Percentiles rank a stretch among this genome's conserved stretches.
These are phyloP conservation scores for Candida berthetii DNA, from an alignment of 805 yeast genomes.

Conservation along the genomic window DNA sequence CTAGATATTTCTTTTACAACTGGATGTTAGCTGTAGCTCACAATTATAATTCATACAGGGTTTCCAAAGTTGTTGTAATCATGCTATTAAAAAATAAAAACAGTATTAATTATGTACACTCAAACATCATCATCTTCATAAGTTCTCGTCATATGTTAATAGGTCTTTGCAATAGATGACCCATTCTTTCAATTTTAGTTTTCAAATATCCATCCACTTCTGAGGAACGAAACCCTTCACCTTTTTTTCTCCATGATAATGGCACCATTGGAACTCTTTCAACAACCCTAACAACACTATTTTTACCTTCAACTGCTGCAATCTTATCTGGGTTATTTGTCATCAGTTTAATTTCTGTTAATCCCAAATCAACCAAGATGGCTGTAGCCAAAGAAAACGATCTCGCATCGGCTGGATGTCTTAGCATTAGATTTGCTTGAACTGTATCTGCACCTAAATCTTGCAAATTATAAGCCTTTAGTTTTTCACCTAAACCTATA, in stretches of 20 bases:
- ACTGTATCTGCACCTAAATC: constrained; percentile 99
- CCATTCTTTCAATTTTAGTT: constrained; percentile 96
- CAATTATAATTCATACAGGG: no score
- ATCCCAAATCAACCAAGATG: constrained; percentile 77
- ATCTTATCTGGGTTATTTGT: constrained; percentile 97
- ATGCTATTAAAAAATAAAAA: no score
- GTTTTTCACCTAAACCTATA: constrained; percentile 95
- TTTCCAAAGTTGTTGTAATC: no score
- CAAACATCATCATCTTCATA: background rate
- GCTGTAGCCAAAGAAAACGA: constrained; percentile 93
- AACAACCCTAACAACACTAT: constrained; percentile 64
- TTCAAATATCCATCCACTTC: constrained; percentile 92
- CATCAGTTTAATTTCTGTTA: constrained; percentile 63
- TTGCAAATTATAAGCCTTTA: constrained; percentile 94
- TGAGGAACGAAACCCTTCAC: constrained; percentile 66
- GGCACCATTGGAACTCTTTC: constrained; percentile 98
- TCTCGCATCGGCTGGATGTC: constrained; percentile 98
- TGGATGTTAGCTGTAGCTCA: no score
- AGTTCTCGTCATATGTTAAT: constrained; percentile 1
- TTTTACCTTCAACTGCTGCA: constrained; percentile 86
- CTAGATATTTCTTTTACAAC: no score
- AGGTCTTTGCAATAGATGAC: constrained; percentile 69
- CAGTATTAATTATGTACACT: no score
- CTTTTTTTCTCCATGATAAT: constrained; percentile 67
- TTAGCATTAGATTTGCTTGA: constrained; percentile 83